Base-by-base conservation (phyloP, 768 basidiomycete genomes). In the Termitomyces titanicus region DNA sequence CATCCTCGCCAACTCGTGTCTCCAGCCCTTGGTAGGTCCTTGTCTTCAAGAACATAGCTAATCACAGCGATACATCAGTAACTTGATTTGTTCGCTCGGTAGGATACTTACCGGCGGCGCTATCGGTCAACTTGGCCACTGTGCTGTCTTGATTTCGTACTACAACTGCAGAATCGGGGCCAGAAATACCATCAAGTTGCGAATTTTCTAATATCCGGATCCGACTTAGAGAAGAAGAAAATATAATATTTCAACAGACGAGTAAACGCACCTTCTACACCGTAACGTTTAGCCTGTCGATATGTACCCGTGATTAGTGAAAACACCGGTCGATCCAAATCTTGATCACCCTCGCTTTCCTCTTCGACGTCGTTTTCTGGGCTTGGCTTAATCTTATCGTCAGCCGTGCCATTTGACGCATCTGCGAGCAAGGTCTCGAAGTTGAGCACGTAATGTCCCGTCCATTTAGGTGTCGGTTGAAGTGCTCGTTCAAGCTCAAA, bases 221-320 rank as follows among this genome's bases (percentile, higher is more conserved):
- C 15, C 37, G 40, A 42, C 29, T 46, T 24, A 34, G 3, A 24
- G n/a, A 49, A 33, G 22, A 12, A 35, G 24, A 13, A 25, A 47
- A 22, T 12, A 47, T 37, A 12, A 43, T 12, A 18, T 17, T 3
- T 4, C 12, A 20, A 50, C 25, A 1, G 29, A 25, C 39, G 15
- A n/a, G 12, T 15, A 13, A 45, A 17, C 57, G 1, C 29, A 60
- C 64, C 59, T 46, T 69, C 67, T 65, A 71, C 75, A 20, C 83
- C 82, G 59, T 86, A 94, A 10, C 80, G 81, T 65, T 85, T 89
- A 15, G 84, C 79, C 27, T 91, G 85, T 22, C 94, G 78, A 65
- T 95, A 96, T 56, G 80, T 89, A 12, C 96, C 96, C 0, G 89
- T 94, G 2, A 89, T 72, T 2, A 94, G 79, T 0, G 94, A 97